These are phyloP conservation scores for Penicillium arizonense DNA, from an alignment of 495 filamentous ascomycete genomes.

Conservation along the genomic window DNA sequence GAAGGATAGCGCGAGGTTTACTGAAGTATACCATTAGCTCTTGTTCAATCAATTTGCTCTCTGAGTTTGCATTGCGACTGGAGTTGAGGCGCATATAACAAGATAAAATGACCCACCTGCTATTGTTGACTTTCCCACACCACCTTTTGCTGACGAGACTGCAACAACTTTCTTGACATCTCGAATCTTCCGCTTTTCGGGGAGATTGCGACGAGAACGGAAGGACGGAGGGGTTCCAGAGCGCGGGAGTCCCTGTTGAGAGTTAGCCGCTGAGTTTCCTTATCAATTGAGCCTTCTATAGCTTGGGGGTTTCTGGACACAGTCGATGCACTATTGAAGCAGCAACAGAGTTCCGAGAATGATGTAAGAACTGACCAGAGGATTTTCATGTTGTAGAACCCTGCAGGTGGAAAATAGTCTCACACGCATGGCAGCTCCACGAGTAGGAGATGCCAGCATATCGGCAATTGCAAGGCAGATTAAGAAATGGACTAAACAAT, in stretches of 20 bases:
- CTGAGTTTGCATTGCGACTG: no score
- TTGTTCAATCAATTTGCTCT: neutral
- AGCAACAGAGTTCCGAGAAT: neutral
- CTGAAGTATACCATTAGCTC: slow-evolving; percentile 34
- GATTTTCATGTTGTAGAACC: slow-evolving; percentile 82
- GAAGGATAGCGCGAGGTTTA: slow-evolving; percentile 84
- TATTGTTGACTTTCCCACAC: slow-evolving; percentile 94
- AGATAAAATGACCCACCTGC: slow-evolving; percentile 55
- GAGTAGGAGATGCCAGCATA: slow-evolving; percentile 5
- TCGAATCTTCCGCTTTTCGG: slow-evolving; percentile 72
- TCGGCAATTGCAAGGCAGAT: neutral
- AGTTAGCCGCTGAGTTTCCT: neutral
- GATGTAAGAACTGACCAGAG: slow-evolving; percentile 57
- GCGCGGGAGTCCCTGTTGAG: slow-evolving; percentile 70
- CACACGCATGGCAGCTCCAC: slow-evolving; percentile 6
- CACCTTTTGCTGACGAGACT: slow-evolving; percentile 93
- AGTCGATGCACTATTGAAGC: neutral
- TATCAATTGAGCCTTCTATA: no score
- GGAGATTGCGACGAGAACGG: slow-evolving; percentile 80
- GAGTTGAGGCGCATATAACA: neutral
- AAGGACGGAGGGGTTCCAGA: slow-evolving; percentile 70
- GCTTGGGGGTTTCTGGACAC: no score
- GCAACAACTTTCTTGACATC: slow-evolving; percentile 85
- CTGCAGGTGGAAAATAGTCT: slow-evolving; percentile 63
- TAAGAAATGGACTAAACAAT: neutral